Conservation (phyloP, 257 asterid species). For the Prunella vulgaris region DNA sequence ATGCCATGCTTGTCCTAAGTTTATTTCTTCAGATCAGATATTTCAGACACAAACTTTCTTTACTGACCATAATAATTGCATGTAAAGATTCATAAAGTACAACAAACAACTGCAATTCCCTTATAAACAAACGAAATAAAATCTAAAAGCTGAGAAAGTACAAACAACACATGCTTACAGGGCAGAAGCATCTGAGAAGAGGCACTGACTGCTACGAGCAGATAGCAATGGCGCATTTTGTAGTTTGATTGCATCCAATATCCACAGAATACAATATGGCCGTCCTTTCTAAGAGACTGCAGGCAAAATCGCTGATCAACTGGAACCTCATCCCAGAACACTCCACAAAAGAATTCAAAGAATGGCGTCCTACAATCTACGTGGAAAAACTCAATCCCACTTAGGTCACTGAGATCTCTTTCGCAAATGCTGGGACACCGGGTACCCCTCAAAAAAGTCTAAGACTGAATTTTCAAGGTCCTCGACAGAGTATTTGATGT, state of each 20-base stretch:
- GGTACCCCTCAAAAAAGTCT: constrained; percentile 83
- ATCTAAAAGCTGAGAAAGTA: constrained; percentile 37
- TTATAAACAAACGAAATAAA: constrained; percentile 53
- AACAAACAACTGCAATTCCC: constrained; percentile 40
- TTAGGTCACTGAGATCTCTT: constrained; percentile 52
- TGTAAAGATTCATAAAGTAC: constrained; percentile 29
- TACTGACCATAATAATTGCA: constrained; percentile 24
- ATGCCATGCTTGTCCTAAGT: not conserved
- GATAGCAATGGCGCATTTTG: constrained; percentile 24
- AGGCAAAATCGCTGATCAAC: constrained; percentile 24
- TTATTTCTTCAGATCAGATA: constrained; percentile 10
- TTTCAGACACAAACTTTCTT: constrained; percentile 17
- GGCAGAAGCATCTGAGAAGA: constrained; percentile 56
- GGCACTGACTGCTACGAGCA: too few relatives aligned
- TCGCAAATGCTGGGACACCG: constrained; percentile 66
- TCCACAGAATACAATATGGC: constrained; percentile 15
- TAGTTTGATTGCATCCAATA: constrained; percentile 22
- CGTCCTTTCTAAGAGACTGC: constrained; percentile 10
- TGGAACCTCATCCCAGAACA: constrained; percentile 45
- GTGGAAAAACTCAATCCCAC: constrained; percentile 27
- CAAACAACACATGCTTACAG: constrained; percentile 65
- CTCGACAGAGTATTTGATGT: constrained; percentile 83
- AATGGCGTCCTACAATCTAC: constrained; percentile 58
- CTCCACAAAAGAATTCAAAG: constrained; percentile 62
- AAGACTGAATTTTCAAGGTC: constrained; percentile 80